Evolutionary conservation across 2,329 filamentous ascomycete species (phyloP), one percentile per base, ranked within the genome.

Genomic region (Neonectria neomacrospora): DNA sequence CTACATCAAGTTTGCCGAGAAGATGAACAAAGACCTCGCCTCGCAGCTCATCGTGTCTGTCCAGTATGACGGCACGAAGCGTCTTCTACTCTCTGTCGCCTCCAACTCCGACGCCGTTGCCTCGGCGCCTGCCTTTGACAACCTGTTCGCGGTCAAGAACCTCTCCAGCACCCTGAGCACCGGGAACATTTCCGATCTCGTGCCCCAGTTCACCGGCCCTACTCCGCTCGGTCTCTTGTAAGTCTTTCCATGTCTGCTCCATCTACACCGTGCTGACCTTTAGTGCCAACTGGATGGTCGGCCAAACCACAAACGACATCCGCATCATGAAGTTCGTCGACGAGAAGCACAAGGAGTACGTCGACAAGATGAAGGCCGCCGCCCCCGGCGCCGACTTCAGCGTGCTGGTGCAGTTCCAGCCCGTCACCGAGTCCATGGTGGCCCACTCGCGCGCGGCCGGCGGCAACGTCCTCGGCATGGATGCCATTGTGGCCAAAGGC

Each of bases 401-500:
- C 23, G 67, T 75, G 0, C 67, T 76, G 8, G 64, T 71, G n/a
- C 71, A 74, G 64, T 76, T 76, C 63, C 77, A 78, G 57, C 76
- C 76, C 30, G 66, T 78, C 28, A 75, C 75, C 1, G 55, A 72
- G 26, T 65, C 73, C 12, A 74, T 75, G 18, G 68, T 76, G 14
- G 42, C 61, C 11, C 66, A 74, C 54, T 67, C 67, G 20, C 47
- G 56, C 6, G 44, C 59, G 22, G 58, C 63, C 3, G 76, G 76
- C 20, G 76, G 75, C 18, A 78, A 78, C 56, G 67, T 76, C 5
- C 64, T 78, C 20, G 76, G 75, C 9, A 72, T 78, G 14, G 74
- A 77, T 58, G 71, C 52, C 4, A 44, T 78, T 57, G 76, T 81
- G 39, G 71, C 73, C 1, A 73, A 80, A 22, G 78, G 79, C 12